phyloP scores from a whole-genome alignment of 108 stramenopile species.

The Cyclostephanos invisitatus region DNA sequence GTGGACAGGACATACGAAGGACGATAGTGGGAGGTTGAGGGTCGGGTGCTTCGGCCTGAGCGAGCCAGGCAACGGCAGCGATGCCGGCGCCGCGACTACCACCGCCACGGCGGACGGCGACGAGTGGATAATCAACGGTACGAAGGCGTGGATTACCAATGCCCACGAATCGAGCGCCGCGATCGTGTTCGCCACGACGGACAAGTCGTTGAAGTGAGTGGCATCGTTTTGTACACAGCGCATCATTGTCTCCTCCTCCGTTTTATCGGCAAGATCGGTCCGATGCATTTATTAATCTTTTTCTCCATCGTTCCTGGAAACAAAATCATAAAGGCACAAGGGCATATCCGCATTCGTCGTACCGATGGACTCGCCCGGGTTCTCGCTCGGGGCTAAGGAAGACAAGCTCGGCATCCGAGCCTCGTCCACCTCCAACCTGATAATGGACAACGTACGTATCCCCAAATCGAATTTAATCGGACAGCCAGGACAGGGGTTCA shows the following conservation, averaged over 20 bases:
- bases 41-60: slow-evolving; percentile 92
- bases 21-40: slow-evolving; percentile 47
- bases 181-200: slow-evolving; percentile 97
- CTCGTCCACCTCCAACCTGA: slow-evolving; percentile 93
- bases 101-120: slow-evolving; percentile 90
- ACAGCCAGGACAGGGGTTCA: slow-evolving; percentile 89
- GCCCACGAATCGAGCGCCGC: slow-evolving; percentile 91
- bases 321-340: slow-evolving; percentile 74
- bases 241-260: background rate
- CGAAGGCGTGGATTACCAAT: slow-evolving; percentile 99
- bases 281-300: background rate
- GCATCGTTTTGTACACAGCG: background rate
- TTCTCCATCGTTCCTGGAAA: background rate
- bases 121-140: slow-evolving; percentile 94
- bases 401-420: slow-evolving; percentile 97
- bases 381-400: slow-evolving; percentile 95
- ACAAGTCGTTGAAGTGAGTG: slow-evolving; percentile 91
- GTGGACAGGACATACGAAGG: slow-evolving; percentile 52
- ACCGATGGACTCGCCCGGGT: slow-evolving; percentile 82
- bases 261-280: background rate
- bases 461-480: slow-evolving; percentile 84
- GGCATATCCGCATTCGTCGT: slow-evolving; percentile 92
- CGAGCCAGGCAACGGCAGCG: slow-evolving; percentile 91
- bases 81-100: slow-evolving; percentile 94
- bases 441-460: slow-evolving; percentile 91